phyloP scores from a whole-genome alignment of 257 asterid species.

The Mitragyna speciosa region DNA sequence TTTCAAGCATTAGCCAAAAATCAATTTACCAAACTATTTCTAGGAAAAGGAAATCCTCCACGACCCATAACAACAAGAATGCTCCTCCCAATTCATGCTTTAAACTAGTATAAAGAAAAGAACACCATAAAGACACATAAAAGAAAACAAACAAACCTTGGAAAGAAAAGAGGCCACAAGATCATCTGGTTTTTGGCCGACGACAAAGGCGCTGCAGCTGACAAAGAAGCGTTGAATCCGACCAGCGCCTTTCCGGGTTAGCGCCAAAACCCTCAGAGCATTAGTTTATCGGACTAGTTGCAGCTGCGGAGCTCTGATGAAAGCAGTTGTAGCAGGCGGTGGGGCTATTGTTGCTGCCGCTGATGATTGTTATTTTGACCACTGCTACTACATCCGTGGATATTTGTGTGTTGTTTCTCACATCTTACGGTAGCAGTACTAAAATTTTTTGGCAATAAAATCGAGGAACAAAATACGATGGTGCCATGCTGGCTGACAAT shows the following conservation, averaged over 20 bases:
- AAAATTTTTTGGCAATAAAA: no score
- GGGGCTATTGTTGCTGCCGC: neutral
- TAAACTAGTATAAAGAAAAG: neutral
- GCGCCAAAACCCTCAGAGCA: neutral
- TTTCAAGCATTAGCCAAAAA: neutral
- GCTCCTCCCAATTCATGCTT: neutral
- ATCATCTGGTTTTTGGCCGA: constrained; percentile 49
- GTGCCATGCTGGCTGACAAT: no score
- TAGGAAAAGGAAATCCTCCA: neutral
- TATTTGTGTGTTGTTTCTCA: neutral
- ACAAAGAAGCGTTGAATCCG: constrained; percentile 43
- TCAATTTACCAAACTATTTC: neutral
- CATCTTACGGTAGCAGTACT: rapidly evolving
- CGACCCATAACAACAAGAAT: neutral
- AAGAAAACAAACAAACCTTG: constrained; percentile 40
- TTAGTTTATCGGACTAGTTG: neutral
- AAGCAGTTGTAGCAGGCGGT: constrained; percentile 2
- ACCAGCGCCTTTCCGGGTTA: neutral
- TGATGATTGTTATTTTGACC: neutral
- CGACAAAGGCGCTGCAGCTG: constrained; percentile 41
- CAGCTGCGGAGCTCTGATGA: neutral
- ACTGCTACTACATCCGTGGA: neutral
- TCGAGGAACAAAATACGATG: neutral
- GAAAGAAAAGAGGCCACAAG: constrained; percentile 60
- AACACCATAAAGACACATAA: neutral